Evolutionary conservation across 2,329 filamentous ascomycete species (phyloP).

Genomic region (Alternaria sp.): DNA sequence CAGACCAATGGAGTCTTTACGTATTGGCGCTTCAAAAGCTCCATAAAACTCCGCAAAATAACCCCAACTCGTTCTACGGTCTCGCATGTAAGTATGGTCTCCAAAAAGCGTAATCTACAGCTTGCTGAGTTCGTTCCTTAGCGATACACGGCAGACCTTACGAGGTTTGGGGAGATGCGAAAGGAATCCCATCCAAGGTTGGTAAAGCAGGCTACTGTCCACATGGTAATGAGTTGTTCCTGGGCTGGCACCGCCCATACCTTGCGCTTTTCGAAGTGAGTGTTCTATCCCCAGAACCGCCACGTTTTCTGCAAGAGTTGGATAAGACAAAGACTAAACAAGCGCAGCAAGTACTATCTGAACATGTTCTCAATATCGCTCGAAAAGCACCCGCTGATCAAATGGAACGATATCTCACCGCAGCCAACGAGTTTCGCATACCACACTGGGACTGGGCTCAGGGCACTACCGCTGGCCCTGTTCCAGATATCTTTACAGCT

Average conservation of each 20-base stretch:
- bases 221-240: constrained; percentile 79
- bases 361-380: constrained; percentile 32
- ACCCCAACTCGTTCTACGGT: constrained; percentile 77
- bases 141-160: constrained; percentile 51
- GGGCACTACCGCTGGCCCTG: constrained; percentile 25
- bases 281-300: not conserved
- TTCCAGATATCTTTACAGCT: constrained; percentile 39
- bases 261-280: constrained; percentile 68
- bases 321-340: not conserved
- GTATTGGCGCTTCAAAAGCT: constrained; percentile 76
- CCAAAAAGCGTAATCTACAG: not conserved
- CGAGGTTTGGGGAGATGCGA: constrained; percentile 45
- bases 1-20: constrained; percentile 78
- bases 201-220: constrained; percentile 72
- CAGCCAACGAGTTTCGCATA: constrained; percentile 43
- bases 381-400: constrained; percentile 24
- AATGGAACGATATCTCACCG: constrained; percentile 31
- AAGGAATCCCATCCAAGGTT: constrained; percentile 45
- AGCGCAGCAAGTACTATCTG: constrained; percentile 42
- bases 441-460: constrained; percentile 50
- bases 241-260: constrained; percentile 88
- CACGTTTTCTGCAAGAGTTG: not conserved
- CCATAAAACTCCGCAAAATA: constrained; percentile 70
- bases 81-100: constrained; percentile 69
- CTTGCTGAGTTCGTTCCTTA: constrained; percentile 13